Base-by-base conservation (phyloP, 805 yeast species). In the Suhomyces sp. region DNA sequence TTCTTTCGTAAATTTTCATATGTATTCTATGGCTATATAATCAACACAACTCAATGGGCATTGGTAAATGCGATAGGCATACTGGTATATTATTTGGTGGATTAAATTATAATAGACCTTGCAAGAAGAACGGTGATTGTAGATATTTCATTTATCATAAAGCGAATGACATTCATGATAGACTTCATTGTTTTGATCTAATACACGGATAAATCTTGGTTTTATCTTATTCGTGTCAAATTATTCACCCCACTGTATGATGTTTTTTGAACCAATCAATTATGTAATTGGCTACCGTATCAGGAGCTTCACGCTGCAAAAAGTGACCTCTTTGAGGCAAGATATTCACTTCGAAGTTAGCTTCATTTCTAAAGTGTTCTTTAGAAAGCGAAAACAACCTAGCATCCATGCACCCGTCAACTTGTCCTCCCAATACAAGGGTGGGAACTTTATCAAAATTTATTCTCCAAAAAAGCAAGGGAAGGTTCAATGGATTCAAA, bases 341-440 rank as follows among this genome's bases (percentile, higher is more conserved):
- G 21, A 64, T 48, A 51, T 65, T 63, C 17, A 68, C 65, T 22
- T 60, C 53, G 19, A 60, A 68, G 19, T 63, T 62, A n/a, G 57
- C 50, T 4, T 47, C 47, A 15, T 57, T 60, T 20, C 53, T 52
- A 8, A 67, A 55, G 48, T 57, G 57, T 8, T 35, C 49, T 46
- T 56, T 52, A 48, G 67, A 72, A 46, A 66, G 54, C 33, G 64
- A 65, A 48, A 58, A 68, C 19, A 73, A 41, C 13, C 58, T 51
- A 20, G 55, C 53, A 45, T 58, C 45, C 76, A 74, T 73, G 59
- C 78, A 73, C 29, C 74, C 69, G 53, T 74, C 78, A n/a, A 58
- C 54, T n/a, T 55, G 63, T 0, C 77, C 78, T 3, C 72, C 72
- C 15, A 73, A 40, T 3, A 73, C 54, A 44, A 69, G 60, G 6